These are phyloP conservation scores for Ettlia oleoabundans DNA, from an alignment of 139 green algal species.

Conservation along the genomic window DNA sequence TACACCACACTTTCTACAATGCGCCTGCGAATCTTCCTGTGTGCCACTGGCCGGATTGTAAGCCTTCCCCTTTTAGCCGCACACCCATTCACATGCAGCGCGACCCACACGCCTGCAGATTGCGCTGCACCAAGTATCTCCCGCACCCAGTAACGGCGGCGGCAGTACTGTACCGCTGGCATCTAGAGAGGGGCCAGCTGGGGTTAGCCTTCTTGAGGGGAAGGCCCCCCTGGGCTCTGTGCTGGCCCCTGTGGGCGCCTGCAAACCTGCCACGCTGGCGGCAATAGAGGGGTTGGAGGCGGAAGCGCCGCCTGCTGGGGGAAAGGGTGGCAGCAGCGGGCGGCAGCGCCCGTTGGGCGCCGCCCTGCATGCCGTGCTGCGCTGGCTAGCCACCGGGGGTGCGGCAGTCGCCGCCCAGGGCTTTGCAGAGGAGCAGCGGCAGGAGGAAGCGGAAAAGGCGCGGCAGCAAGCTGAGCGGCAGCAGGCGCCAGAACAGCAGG, in stretches of 20 bases:
- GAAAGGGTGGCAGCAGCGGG: slow-evolving; percentile 1
- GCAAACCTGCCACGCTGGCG: slow-evolving; percentile 53
- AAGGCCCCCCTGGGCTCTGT: slow-evolving; percentile 76
- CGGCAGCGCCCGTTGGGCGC: slow-evolving; percentile 12
- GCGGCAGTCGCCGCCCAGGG: not conserved
- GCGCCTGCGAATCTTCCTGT: not conserved
- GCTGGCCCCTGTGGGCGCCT: slow-evolving; percentile 68
- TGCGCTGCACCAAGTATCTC: not conserved
- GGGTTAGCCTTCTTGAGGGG: slow-evolving; percentile 61
- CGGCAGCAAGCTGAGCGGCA: not conserved
- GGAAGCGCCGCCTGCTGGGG: not conserved
- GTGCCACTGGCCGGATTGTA: too few species aligned
- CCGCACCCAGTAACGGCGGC: not conserved
- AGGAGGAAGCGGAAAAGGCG: not conserved
- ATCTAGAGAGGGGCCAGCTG: too few species aligned
- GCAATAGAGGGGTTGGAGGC: slow-evolving; percentile 1
- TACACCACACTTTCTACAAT: too few species aligned
- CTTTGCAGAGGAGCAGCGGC: not conserved
- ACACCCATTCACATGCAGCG: too few species aligned
- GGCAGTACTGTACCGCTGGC: not conserved
- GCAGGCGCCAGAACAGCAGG: not conserved
- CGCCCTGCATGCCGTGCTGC: slow-evolving; percentile 27
- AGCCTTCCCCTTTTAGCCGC: not conserved
- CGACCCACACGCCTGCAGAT: not conserved
- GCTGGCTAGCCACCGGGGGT: slow-evolving; percentile 9